Base-by-base conservation (phyloP, 177 flowering plant species). In the Vitis hybrid region DNA sequence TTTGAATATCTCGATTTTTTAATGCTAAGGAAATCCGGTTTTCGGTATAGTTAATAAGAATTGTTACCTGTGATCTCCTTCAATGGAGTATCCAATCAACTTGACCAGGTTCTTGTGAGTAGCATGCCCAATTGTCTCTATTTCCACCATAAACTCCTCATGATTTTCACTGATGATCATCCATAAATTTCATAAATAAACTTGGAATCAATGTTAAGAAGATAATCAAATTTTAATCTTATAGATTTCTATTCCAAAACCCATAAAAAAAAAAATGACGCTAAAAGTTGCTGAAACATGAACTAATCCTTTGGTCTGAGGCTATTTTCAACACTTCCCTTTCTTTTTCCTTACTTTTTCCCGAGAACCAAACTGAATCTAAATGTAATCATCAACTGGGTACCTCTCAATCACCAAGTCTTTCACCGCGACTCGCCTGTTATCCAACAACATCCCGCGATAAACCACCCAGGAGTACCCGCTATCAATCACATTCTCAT, bases 101-200 rank as follows among this genome's bases (percentile, higher is more conserved):
- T 61, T 79, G 45, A 79, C 83, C 60, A 85, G 31, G 71, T 85
- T 85, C 69, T 79, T 83, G 83, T 85, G 88, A 26, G 79, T 77
- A 9, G 72, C 67, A 18, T 74, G 60, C 64, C 72, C 76, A 15
- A 84, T 64, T 55, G 55, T 62, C 68, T 75, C 78, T 55, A 71
- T 70, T 69, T 78, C 69, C 55, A 15, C 64, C 16, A 57, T 50
- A 22, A 84, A 82, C 2, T 74, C 80, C 70, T 78, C 77, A 5
- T 31, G 69, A 61, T 72, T 48, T 50, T 55, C 64, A 48, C 80
- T 74, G 70, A 62, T 67, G 33, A 55, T 64, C 16, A 14, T 0
- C 33, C 3, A 15, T 29, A 51, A n/a, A 3, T 55, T 15, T 18
- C 39, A 52, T 8, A 14, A 58, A 59, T 39, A 39, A 39, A 39